A percentile compares a stretch with the other conserved stretches of the same genome.
Conservation (phyloP, 345 rosid species). For the Sisymbrium altissimum region DNA sequence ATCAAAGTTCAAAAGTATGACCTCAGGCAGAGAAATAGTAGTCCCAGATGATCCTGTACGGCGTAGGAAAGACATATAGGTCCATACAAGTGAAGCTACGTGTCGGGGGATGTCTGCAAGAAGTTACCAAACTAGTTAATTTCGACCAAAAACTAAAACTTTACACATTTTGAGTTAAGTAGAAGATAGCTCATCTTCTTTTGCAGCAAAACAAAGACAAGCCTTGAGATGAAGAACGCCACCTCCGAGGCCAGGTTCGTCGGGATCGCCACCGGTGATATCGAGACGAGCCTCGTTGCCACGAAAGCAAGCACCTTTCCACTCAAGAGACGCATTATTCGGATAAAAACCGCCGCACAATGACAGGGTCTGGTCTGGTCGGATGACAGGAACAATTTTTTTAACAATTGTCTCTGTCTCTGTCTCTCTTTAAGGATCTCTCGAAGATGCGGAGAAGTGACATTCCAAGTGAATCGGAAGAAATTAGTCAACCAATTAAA, state of each 20-base stretch:
- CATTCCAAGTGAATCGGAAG: too few species aligned
- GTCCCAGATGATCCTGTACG: constrained; percentile 94
- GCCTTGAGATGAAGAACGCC: constrained; percentile 81
- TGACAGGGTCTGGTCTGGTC: too few species aligned
- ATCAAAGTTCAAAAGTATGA: constrained; percentile 74
- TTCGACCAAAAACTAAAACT: neutral
- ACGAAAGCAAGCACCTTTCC: constrained; percentile 94
- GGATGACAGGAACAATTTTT: too few species aligned
- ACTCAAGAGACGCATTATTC: constrained; percentile 49
- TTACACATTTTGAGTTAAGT: too few species aligned
- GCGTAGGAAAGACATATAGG: constrained; percentile 94
- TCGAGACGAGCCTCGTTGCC: constrained; percentile 78
- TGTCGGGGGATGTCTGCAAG: constrained; percentile 73
- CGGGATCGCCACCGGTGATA: constrained; percentile 57
- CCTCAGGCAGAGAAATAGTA: constrained; percentile 81
- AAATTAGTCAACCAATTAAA: too few species aligned
- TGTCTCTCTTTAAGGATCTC: too few species aligned
- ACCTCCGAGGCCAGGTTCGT: constrained; percentile 64
- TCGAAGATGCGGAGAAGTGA: too few species aligned
- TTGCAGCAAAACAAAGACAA: too few species aligned
- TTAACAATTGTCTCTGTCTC: too few species aligned
- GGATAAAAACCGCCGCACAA: constrained; percentile 77
- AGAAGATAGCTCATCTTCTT: too few species aligned
- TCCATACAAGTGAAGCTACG: constrained; percentile 99
- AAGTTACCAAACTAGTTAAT: neutral